Evolutionary conservation across 345 rosid genomes (phyloP), one percentile per base, ranked within the genome.

Genomic region (Populus alba): DNA sequence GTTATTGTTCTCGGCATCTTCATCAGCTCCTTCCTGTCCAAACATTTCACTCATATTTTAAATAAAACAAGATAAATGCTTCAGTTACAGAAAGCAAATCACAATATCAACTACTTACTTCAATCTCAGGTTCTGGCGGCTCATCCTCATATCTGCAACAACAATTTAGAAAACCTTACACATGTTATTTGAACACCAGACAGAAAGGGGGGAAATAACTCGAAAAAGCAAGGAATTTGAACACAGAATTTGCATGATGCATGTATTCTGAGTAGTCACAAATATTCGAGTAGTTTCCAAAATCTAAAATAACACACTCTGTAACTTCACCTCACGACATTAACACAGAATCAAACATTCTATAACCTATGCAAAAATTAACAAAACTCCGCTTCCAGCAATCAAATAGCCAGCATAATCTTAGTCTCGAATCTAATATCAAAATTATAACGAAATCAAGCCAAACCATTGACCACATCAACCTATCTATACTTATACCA

Each of bases 121-220:
- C 99, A 59, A 91, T 82, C 43, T 95, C 97, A 45, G 96, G 94
- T 92, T 95, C 95, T 11, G 82, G 78, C 41, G 98, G 97, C 89
- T 92, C 98, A 31, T 95, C 98, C 74, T 91, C 97, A 25, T 95
- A 93, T 49, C 98, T 92, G 79, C 51, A 27, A 12, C 23, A 41
- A 38, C 25, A 66, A 39, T 37, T 11, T 15, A 68, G 11, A 27
- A 38, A 62, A 74, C 29, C 39, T 18, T n/a, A 37, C 33, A 23
- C 1, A 5, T 39, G 47, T 35, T 17, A 75, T 77, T 66, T 27
- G 41, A 15, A 5, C 55, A 77, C 2, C 39, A 39, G 8, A 10
- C 31, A 72, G 37, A 66, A 37, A 4, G 41, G 11, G 13, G 22
- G 12, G 2, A 70, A 31, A 45, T 31, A 71, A 62, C 23, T 38